Conservation (phyloP, 2,329 filamentous ascomycete genomes). For the Paecilomyces dactylethromorphus region DNA sequence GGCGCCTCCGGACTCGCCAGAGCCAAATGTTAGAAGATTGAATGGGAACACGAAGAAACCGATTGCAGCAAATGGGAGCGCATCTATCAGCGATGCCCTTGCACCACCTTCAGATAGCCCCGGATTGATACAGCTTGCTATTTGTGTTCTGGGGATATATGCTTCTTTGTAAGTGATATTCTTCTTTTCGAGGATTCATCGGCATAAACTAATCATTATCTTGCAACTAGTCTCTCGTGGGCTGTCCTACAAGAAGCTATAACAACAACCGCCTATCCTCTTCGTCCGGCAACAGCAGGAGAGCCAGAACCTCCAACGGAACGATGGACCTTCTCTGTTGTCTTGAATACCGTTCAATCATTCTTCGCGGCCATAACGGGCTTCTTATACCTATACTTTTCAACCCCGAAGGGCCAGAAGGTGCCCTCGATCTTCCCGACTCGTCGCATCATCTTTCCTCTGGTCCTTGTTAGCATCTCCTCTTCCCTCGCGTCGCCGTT, state of each 20-base stretch:
- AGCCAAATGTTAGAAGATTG: slow-evolving; percentile 15
- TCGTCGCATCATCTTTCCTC: slow-evolving; percentile 64
- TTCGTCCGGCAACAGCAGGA: slow-evolving; percentile 42
- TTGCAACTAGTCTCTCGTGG: slow-evolving; percentile 69
- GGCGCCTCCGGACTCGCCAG: slow-evolving; percentile 23
- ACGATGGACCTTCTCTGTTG: slow-evolving; percentile 87
- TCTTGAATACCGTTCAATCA: slow-evolving; percentile 94
- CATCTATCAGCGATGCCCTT: slow-evolving; percentile 15
- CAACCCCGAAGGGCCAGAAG: slow-evolving; percentile 50
- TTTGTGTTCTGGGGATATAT: slow-evolving; percentile 93
- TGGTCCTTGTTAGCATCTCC: slow-evolving; percentile 80
- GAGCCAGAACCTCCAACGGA: slow-evolving; percentile 43
- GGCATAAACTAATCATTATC: neutral
- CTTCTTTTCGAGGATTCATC: neutral
- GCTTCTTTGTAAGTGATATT: slow-evolving; percentile 69
- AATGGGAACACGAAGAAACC: slow-evolving; percentile 23
- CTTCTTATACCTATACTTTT: slow-evolving; percentile 66
- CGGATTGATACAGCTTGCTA: slow-evolving; percentile 67
- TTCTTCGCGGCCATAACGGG: slow-evolving; percentile 78
- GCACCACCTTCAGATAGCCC: slow-evolving; percentile 34
- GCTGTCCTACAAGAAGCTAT: slow-evolving; percentile 95
- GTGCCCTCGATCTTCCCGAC: slow-evolving; percentile 64
- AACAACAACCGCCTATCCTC: slow-evolving; percentile 81
- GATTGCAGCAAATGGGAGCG: slow-evolving; percentile 12
- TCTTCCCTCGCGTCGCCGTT: slow-evolving; percentile 89